These are phyloP conservation scores for Quercus phellos DNA, from an alignment of 331 rosid species.

Conservation along the genomic window DNA sequence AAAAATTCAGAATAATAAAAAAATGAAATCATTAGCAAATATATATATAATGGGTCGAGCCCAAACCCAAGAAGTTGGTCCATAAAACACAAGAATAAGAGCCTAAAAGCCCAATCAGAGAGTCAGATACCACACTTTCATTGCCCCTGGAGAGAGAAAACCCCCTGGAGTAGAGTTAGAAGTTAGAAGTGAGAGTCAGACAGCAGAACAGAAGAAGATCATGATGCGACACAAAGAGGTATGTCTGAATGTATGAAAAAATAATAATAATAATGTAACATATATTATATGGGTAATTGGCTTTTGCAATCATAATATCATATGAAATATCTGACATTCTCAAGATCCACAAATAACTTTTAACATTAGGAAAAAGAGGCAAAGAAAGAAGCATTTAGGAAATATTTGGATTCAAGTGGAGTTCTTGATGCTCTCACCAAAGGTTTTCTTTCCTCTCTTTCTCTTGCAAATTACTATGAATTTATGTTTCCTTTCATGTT, in stretches of 20 bases:
- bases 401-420: slow-evolving; percentile 89
- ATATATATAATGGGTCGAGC: no score
- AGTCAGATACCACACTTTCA: no score
- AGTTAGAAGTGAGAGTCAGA: no score
- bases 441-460: slow-evolving; percentile 37
- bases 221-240: slow-evolving; percentile 63
- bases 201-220: slow-evolving; percentile 9
- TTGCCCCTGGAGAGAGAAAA: neutral
- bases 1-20: no score
- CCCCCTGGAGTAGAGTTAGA: neutral
- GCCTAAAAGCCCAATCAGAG: no score
- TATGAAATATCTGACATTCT: neutral
- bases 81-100: no score
- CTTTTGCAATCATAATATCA: neutral
- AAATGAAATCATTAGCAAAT: no score
- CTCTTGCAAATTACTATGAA: neutral
- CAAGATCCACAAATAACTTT: neutral
- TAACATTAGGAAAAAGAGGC: slow-evolving; percentile 75
- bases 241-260: neutral
- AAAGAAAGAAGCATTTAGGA: slow-evolving; percentile 84
- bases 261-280: no score
- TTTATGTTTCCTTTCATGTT: neutral
- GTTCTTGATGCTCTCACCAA: slow-evolving; percentile 90
- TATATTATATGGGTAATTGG: neutral
- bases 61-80: no score